Evolutionary conservation across 2,329 filamentous ascomycete species (phyloP).

Genomic region (Trichoderma lentiforme): DNA sequence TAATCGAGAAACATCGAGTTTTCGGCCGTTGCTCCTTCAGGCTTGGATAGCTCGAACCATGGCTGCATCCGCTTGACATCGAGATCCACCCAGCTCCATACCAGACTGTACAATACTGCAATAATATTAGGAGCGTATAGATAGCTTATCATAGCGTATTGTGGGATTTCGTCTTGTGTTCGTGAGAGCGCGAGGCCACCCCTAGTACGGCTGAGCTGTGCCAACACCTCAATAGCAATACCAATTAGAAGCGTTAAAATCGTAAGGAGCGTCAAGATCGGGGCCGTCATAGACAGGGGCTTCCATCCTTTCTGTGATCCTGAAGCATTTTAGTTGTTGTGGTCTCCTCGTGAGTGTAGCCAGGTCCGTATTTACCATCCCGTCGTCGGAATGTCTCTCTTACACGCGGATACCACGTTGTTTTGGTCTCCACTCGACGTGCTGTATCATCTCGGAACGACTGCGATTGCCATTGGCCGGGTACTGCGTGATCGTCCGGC

Average conservation of each 20-base stretch:
- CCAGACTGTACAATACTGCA: constrained; percentile 52
- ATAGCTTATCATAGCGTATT: constrained; percentile 38
- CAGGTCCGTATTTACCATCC: neutral
- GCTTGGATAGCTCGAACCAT: constrained; percentile 54
- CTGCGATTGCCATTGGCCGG: neutral
- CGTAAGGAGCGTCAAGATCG: neutral
- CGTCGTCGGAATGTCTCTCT: neutral
- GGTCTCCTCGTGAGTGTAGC: too few species aligned
- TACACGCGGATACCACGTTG: neutral
- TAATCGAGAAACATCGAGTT: constrained; percentile 53
- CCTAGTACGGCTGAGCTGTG: constrained; percentile 36
- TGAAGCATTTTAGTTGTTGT: too few species aligned
- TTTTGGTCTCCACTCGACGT: neutral
- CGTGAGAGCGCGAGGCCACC: constrained; percentile 38
- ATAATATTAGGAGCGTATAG: constrained; percentile 52
- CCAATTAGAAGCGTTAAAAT: neutral
- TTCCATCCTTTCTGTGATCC: neutral
- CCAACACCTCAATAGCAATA: constrained; percentile 5
- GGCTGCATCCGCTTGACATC: constrained; percentile 58
- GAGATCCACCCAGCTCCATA: constrained; percentile 59
- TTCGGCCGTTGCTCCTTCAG: constrained; percentile 39
- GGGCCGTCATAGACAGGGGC: neutral
- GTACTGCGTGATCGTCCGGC: neutral
- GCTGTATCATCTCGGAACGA: too few species aligned
- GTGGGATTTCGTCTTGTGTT: constrained; percentile 33